Evolutionary conservation across 106 monocot genomes (phyloP).

Genomic region (Platanthera guangdongensis): DNA sequence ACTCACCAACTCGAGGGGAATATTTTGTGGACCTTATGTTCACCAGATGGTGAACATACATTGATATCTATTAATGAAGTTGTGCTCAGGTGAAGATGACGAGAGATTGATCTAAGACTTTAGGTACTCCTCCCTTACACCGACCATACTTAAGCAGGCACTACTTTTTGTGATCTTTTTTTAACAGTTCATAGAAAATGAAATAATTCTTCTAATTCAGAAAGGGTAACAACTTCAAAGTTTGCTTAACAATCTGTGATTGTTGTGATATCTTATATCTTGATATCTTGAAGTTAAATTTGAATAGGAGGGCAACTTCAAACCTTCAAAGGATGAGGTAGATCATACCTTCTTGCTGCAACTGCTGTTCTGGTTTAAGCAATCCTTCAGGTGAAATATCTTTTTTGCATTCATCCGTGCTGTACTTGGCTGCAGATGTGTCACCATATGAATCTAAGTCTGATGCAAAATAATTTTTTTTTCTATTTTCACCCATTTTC

Average conservation of each 20-base stretch:
- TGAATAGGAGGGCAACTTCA: slow-evolving; percentile 68
- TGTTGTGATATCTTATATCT: neutral
- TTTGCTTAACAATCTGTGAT: neutral
- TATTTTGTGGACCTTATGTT: no score
- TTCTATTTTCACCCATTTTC: neutral
- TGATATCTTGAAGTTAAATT: slow-evolving; percentile 6
- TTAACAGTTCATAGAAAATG: neutral
- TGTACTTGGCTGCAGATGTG: neutral
- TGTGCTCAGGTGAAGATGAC: no score
- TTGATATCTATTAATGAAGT: no score
- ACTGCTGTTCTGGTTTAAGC: slow-evolving; percentile 84
- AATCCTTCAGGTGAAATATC: slow-evolving; percentile 69
- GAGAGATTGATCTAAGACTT: no score
- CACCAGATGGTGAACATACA: no score
- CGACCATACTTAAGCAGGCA: neutral
- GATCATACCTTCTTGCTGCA: slow-evolving; percentile 85
- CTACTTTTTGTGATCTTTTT: neutral
- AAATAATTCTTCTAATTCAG: neutral
- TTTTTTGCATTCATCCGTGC: neutral
- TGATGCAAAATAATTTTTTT: neutral
- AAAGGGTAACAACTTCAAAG: neutral
- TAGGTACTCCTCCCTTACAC: neutral
- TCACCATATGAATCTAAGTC: neutral
- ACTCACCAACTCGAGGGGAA: no score
- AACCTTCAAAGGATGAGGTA: slow-evolving; percentile 65